These are phyloP conservation scores for Thielaviopsis ethacetica DNA, from an alignment of 2,329 filamentous ascomycete genomes.

Conservation along the genomic window DNA sequence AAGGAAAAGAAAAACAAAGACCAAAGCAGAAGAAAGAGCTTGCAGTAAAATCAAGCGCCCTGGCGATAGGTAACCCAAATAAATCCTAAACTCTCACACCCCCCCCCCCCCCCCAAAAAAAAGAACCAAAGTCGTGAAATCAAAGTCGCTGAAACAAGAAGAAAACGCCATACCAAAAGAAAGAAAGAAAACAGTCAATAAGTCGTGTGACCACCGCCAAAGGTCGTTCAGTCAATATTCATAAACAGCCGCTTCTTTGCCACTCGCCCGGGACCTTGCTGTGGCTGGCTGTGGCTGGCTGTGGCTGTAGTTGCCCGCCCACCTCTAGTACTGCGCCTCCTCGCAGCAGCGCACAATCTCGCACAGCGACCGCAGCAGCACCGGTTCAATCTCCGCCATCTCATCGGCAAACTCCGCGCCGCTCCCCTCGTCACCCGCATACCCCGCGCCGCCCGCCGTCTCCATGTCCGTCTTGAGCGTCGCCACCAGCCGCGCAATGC, in stretches of 20 bases:
- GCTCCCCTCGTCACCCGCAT: neutral
- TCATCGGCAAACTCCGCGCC: slow-evolving; percentile 2
- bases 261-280: too few species aligned
- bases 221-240: neutral
- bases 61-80: neutral
- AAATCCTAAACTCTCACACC: too few species aligned
- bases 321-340: slow-evolving; percentile 4
- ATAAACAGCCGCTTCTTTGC: neutral
- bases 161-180: neutral
- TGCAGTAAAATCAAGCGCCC: neutral
- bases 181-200: neutral
- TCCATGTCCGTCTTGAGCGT: slow-evolving; percentile 23
- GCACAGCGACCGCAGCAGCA: slow-evolving; percentile 9
- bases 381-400: slow-evolving; percentile 3
- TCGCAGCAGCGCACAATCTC: slow-evolving; percentile 10
- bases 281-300: too few species aligned
- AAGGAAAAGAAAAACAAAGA: neutral
- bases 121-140: neutral
- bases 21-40: neutral
- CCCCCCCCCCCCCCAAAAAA: neutral
- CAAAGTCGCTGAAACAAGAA: neutral
- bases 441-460: neutral
- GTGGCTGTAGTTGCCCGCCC: neutral
- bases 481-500: slow-evolving; percentile 33
- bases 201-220: neutral